Conservation (phyloP, 345 rosid species). For the Eucalyptus pauciflora region DNA sequence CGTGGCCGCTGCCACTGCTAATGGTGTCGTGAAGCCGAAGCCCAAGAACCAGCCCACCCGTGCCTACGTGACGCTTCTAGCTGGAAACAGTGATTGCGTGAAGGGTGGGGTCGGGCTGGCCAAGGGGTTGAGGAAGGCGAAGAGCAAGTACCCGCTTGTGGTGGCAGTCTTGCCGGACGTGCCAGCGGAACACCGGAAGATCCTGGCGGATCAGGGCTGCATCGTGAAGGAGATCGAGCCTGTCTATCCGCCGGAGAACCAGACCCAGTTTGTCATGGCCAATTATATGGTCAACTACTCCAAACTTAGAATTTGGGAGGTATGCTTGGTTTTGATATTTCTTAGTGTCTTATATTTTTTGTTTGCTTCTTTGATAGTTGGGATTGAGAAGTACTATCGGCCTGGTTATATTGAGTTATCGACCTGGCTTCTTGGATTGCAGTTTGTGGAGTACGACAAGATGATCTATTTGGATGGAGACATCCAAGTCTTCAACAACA, state of each 20-base stretch:
- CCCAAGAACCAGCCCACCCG: neutral
- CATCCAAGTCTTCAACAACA: slow-evolving; percentile 25
- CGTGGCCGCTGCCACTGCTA: too few species aligned
- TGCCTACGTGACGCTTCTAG: slow-evolving; percentile 22
- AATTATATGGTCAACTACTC: slow-evolving; percentile 28
- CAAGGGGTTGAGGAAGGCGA: slow-evolving; percentile 30
- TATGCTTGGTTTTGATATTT: neutral
- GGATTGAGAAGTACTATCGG: neutral
- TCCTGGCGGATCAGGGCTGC: slow-evolving; percentile 19
- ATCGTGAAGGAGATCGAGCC: slow-evolving; percentile 28
- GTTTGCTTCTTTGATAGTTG: neutral
- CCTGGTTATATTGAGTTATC: neutral
- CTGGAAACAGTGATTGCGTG: slow-evolving; percentile 12
- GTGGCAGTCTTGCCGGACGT: slow-evolving; percentile 34
- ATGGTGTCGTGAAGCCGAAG: too few species aligned
- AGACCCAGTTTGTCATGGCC: slow-evolving; percentile 2
- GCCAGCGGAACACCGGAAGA: slow-evolving; percentile 23
- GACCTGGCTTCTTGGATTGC: neutral
- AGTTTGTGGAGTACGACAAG: slow-evolving; percentile 27
- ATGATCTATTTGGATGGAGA: slow-evolving; percentile 32
- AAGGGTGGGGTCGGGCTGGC: slow-evolving; percentile 35
- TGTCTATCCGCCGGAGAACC: slow-evolving; percentile 14
- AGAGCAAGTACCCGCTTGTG: slow-evolving; percentile 22
- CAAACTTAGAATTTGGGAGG: slow-evolving; percentile 41
- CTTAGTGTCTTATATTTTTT: too few species aligned